Conservation (phyloP, 208 protist species). For the Strigomonas culicis region DNA sequence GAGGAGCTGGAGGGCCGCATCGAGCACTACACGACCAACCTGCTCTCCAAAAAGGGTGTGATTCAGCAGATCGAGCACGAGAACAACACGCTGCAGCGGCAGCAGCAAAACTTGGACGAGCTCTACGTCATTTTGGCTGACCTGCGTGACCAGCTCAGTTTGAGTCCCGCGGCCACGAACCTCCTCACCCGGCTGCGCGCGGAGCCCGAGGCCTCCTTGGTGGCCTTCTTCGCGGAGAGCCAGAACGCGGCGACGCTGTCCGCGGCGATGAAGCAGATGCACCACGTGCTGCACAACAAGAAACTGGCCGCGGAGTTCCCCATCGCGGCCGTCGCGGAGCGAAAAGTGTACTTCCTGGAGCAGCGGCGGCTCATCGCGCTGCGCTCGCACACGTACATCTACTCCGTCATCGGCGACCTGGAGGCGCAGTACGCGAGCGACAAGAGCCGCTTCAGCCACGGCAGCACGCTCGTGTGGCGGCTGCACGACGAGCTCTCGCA, state of each 20-base stretch:
- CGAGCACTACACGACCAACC: constrained; percentile 62
- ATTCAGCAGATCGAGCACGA: constrained; percentile 83
- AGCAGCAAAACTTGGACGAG: constrained; percentile 68
- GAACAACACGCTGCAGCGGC: constrained; percentile 78
- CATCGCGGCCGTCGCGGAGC: constrained; percentile 75
- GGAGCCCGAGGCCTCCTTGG: constrained; percentile 32
- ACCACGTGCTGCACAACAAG: constrained; percentile 58
- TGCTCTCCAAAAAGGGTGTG: constrained; percentile 71
- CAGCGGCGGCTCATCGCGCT: constrained; percentile 73
- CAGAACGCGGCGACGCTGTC: constrained; percentile 61
- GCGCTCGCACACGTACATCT: constrained; percentile 57
- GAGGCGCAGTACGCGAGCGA: constrained; percentile 61
- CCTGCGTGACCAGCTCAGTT: constrained; percentile 61
- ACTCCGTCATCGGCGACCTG: constrained; percentile 43
- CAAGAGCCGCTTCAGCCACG: constrained; percentile 47
- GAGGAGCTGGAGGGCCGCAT: constrained; percentile 76
- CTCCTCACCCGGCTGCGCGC: constrained; percentile 46
- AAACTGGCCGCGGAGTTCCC: constrained; percentile 69
- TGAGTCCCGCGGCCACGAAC: constrained; percentile 35
- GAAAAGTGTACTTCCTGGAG: constrained; percentile 66
- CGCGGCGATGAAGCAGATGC: constrained; percentile 69
- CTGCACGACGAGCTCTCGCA: constrained; percentile 55
- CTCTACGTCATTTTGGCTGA: constrained; percentile 63
- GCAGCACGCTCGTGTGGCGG: constrained; percentile 62
- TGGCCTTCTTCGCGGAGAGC: constrained; percentile 61